These are phyloP conservation scores for Thielaviopsis ethacetica DNA, from an alignment of 2,329 filamentous ascomycete species.

Conservation along the genomic window DNA sequence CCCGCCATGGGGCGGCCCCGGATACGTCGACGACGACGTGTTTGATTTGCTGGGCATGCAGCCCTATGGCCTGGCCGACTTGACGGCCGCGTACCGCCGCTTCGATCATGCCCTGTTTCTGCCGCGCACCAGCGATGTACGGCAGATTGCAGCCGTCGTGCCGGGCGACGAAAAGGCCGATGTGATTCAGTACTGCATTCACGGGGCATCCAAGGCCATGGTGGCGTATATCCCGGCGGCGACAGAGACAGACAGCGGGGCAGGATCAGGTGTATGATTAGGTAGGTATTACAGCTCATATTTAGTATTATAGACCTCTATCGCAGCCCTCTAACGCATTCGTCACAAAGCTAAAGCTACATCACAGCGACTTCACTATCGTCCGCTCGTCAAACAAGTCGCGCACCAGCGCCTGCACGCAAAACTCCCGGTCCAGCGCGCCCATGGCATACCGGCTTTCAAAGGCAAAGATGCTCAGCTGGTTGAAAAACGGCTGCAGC, in stretches of 20 bases:
- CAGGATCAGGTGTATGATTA: too few relatives aligned
- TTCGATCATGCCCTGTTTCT: slow-evolving; percentile 60
- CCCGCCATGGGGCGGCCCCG: slow-evolving; percentile 44
- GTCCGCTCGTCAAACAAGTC: slow-evolving; percentile 70
- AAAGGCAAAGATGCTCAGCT: slow-evolving; percentile 84
- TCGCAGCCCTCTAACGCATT: too few relatives aligned
- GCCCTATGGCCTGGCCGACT: slow-evolving; percentile 55
- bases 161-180: slow-evolving; percentile 40
- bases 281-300: too few relatives aligned
- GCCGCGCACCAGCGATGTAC: slow-evolving; percentile 68
- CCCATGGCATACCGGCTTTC: slow-evolving; percentile 85
- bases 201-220: slow-evolving; percentile 72
- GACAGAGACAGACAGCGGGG: too few relatives aligned
- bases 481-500: slow-evolving; percentile 74
- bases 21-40: slow-evolving; percentile 43
- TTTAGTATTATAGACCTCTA: too few relatives aligned
- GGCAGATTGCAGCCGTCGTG: slow-evolving; percentile 51
- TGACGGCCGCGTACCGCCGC: slow-evolving; percentile 44
- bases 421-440: slow-evolving; percentile 46
- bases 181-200: slow-evolving; percentile 81
- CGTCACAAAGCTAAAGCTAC: too few relatives aligned
- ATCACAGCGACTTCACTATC: slow-evolving; percentile 44
- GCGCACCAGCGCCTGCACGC: slow-evolving; percentile 45
- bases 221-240: slow-evolving; percentile 40
- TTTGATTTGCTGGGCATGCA: slow-evolving; percentile 79